These are phyloP conservation scores for Pseudogymnoascus sp. DNA, from an alignment of 2,329 filamentous ascomycete genomes.

Conservation along the genomic window DNA sequence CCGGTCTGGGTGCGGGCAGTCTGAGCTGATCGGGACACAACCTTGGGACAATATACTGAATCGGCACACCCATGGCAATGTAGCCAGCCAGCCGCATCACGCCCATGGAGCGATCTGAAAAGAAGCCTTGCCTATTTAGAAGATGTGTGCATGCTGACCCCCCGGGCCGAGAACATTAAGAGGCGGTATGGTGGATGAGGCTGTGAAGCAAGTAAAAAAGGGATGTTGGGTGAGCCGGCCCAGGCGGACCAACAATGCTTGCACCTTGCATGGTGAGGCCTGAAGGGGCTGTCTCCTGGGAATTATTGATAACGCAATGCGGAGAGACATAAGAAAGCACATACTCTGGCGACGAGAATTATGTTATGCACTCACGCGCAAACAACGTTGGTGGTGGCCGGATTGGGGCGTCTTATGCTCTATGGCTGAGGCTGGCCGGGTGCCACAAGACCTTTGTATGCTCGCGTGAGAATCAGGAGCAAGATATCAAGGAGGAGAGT, in stretches of 20 bases:
- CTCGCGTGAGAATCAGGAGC: constrained; percentile 1
- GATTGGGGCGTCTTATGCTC: background rate
- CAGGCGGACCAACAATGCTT: background rate
- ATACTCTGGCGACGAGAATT: background rate
- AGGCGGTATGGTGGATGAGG: background rate
- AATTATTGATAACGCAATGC: background rate
- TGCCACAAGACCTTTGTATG: constrained; percentile 5
- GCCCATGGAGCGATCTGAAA: background rate
- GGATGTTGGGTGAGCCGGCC: background rate
- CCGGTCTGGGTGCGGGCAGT: background rate
- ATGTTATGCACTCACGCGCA: background rate
- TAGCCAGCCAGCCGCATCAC: background rate
- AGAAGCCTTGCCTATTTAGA: background rate
- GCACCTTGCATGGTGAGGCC: background rate
- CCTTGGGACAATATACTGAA: background rate
- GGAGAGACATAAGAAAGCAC: background rate
- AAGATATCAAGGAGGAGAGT: background rate
- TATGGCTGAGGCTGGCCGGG: background rate
- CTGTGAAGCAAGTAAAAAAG: background rate
- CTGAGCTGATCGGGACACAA: constrained; percentile 4
- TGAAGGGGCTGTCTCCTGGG: background rate
- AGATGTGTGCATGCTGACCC: background rate
- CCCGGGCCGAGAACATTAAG: background rate
- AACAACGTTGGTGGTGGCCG: background rate
- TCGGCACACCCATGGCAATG: background rate